Evolutionary conservation across 331 rosid species (phyloP).

Genomic region (Prunus yedoensis): DNA sequence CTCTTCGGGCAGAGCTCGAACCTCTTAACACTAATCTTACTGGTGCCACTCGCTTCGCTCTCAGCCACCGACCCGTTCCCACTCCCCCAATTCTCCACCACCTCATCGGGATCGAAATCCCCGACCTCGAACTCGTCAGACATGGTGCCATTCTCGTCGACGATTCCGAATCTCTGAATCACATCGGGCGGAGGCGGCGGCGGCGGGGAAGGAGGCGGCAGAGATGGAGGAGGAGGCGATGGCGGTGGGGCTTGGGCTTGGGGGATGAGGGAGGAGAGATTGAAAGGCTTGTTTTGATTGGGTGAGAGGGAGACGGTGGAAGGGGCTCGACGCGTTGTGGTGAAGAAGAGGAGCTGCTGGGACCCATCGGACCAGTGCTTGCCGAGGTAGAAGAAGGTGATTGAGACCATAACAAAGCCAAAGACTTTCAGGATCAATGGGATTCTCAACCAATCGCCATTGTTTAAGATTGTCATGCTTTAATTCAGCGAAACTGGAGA

Average conservation of each 20-base stretch:
- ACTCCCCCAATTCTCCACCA: conserved; percentile 45
- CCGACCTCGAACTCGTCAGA: conserved; percentile 85
- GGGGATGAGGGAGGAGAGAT: conserved; percentile 42
- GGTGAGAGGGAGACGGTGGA: conserved; percentile 57
- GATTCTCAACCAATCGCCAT: conserved; percentile 35
- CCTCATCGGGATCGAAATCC: conserved; percentile 49
- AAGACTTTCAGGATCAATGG: conserved; percentile 37
- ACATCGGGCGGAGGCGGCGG: conserved; percentile 32
- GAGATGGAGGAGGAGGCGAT: background rate
- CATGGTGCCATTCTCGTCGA: conserved; percentile 83
- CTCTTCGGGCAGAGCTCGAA: conserved; percentile 43
- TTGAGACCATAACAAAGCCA: conserved; percentile 38
- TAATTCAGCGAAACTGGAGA: background rate
- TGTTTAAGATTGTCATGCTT: conserved; percentile 37
- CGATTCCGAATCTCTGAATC: conserved; percentile 61
- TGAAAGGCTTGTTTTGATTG: conserved; percentile 43
- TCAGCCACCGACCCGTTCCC: conserved; percentile 31
- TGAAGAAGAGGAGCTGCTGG: conserved; percentile 75
- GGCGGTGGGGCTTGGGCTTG: conserved; percentile 18
- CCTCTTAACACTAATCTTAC: conserved; percentile 36
- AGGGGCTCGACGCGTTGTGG: conserved; percentile 27
- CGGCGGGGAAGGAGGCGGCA: conserved; percentile 16
- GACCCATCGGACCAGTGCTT: conserved; percentile 61
- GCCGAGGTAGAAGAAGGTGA: conserved; percentile 72
- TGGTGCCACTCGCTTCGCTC: conserved; percentile 21